Percentiles rank a stretch among this genome's conserved stretches.
These are phyloP conservation scores for Elymus sibiricus DNA, from an alignment of 176 grass and related monocot genomes.

Conservation along the genomic window DNA sequence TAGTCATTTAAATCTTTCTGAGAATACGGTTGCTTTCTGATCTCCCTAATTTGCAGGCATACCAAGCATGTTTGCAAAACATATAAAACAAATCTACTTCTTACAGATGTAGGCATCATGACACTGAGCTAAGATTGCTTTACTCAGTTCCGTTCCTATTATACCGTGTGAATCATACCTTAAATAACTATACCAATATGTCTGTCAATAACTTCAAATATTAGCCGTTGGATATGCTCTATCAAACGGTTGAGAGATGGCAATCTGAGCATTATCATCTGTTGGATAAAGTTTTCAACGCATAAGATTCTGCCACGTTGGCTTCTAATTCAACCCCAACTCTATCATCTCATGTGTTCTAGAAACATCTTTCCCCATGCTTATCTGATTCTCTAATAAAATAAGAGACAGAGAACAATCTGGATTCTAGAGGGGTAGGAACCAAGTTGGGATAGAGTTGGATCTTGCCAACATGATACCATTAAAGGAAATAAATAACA, in stretches of 20 bases:
- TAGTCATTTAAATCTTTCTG: conserved; percentile 22
- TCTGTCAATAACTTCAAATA: not conserved
- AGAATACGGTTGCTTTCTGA: conserved; percentile 1
- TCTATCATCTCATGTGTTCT: not conserved
- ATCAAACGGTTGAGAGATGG: not conserved
- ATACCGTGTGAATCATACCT: not conserved
- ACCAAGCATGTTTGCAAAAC: not conserved
- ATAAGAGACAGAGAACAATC: not conserved
- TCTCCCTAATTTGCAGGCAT: conserved; percentile 3
- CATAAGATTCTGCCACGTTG: not conserved
- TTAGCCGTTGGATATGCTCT: not conserved
- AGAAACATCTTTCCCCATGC: not conserved
- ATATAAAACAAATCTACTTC: not conserved
- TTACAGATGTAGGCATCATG: not conserved
- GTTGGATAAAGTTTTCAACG: not conserved
- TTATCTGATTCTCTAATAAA: not conserved
- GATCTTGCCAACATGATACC: not conserved
- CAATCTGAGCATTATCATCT: not conserved
- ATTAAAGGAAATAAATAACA: too few species aligned
- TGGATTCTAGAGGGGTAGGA: not conserved
- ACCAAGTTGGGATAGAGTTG: not conserved
- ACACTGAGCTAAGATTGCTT: not conserved
- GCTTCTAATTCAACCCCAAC: not conserved
- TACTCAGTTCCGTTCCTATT: not conserved
- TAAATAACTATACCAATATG: not conserved